A percentile compares a stretch with the other conserved stretches of the same genome.
phyloP scores from a whole-genome alignment of 306 rosid genomes.

The Medicago arabica region DNA sequence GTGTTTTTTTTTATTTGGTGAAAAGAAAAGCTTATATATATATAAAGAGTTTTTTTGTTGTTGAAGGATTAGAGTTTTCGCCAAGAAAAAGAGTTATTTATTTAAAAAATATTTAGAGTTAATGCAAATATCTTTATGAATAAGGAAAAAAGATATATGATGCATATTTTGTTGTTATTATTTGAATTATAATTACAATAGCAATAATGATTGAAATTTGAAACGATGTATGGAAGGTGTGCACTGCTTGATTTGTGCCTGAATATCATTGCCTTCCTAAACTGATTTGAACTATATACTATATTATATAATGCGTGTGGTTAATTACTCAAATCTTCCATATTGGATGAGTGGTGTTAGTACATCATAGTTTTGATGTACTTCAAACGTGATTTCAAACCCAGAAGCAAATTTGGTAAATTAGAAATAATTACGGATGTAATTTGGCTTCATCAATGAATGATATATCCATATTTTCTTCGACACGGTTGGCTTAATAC shows the following conservation, averaged over 20 bases:
- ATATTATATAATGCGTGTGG: no score
- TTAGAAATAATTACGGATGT: neutral
- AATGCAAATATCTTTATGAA: slow-evolving; percentile 46
- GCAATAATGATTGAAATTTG: slow-evolving; percentile 36
- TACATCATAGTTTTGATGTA: slow-evolving; percentile 31
- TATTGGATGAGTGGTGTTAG: slow-evolving; percentile 33
- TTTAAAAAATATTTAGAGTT: slow-evolving; percentile 45
- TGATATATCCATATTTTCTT: slow-evolving; percentile 1
- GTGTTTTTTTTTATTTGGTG: slow-evolving; percentile 4
- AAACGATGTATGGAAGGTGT: neutral
- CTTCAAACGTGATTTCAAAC: slow-evolving; percentile 36
- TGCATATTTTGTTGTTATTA: slow-evolving; percentile 35
- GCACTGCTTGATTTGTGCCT: neutral
- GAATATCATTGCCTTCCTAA: slow-evolving; percentile 17
- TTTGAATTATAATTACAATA: slow-evolving; percentile 12
- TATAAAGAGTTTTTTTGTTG: slow-evolving; percentile 34
- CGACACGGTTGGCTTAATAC: neutral
- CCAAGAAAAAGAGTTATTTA: neutral
- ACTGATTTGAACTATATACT: neutral
- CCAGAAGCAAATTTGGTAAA: slow-evolving; percentile 34
- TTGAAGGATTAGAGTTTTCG: no score
- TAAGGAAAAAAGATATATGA: slow-evolving; percentile 53
- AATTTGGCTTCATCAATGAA: neutral
- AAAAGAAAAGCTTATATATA: neutral
- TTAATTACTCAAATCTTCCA: slow-evolving; percentile 41